These are phyloP conservation scores for Saccharomycopsis synnaedendra DNA, from an alignment of 805 yeast species.

Conservation along the genomic window DNA sequence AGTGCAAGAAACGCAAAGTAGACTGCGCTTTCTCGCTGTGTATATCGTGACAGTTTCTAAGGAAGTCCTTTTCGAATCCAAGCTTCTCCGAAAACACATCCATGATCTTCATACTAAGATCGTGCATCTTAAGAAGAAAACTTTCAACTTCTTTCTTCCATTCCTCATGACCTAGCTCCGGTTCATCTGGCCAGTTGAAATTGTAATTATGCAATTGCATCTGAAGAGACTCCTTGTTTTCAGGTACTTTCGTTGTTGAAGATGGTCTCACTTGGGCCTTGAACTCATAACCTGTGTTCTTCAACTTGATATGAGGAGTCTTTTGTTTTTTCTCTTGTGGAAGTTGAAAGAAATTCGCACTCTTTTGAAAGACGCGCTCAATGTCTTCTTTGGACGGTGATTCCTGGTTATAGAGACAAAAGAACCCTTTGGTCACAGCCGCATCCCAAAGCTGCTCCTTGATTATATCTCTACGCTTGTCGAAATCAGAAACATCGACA, in stretches of 20 bases:
- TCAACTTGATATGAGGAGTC: slow-evolving; percentile 23
- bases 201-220: slow-evolving; percentile 23
- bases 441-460: slow-evolving; percentile 23
- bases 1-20: slow-evolving; percentile 25
- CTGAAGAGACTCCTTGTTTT: slow-evolving; percentile 25
- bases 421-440: slow-evolving; percentile 24
- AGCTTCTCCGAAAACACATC: slow-evolving; percentile 24
- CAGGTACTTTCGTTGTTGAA: slow-evolving; percentile 22
- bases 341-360: slow-evolving; percentile 20
- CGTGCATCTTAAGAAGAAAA: slow-evolving; percentile 21
- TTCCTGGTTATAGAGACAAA: slow-evolving; percentile 23
- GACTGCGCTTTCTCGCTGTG: slow-evolving; percentile 23
- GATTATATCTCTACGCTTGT: slow-evolving; percentile 22
- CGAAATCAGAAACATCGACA: slow-evolving; percentile 14
- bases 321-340: slow-evolving; percentile 21
- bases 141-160: slow-evolving; percentile 20
- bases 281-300: slow-evolving; percentile 26
- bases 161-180: slow-evolving; percentile 21
- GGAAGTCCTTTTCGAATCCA: slow-evolving; percentile 22
- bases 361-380: slow-evolving; percentile 20
- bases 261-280: slow-evolving; percentile 26
- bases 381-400: slow-evolving; percentile 23
- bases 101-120: slow-evolving; percentile 20
- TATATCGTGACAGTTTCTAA: slow-evolving; percentile 22
- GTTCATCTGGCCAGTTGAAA: slow-evolving; percentile 24